Evolutionary conservation across 805 yeast genomes (phyloP), one percentile per base, ranked within the genome.

Genomic region (Ogataea nitratoaversa): DNA sequence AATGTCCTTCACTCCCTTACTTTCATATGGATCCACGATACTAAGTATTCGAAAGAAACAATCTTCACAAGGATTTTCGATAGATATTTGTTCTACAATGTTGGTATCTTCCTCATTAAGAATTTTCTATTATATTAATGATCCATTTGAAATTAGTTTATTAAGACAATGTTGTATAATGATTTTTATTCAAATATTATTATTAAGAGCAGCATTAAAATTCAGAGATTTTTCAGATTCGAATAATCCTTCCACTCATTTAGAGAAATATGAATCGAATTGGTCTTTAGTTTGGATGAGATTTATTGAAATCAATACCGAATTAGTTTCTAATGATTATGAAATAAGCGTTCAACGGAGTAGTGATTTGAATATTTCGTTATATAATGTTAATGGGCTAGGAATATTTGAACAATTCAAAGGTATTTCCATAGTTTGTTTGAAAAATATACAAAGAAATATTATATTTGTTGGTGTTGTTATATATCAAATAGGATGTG

Each of bases 21-120:
- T 90, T 45, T 85, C 96, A 6, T 89, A 90, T 56, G 95, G 95
- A 2, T 76, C 93, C 13, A 88, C 96, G 1, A 75, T 89, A 27
- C 67, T 77, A 34, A 71, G 84, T 47, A 88, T 89, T 12, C 72
- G 78, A 52, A 67, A 71, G 34, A 72, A 76, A 25, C 67, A 79
- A 56, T 73, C 89, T 0, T 75, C 91, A 1, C 68, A 76, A 18
- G 97, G 96, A 18, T 88, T 89, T 56, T 84, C 95, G 5, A 68
- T 88, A n/a, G 97, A 90, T 62, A 85, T 90, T 9, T 90, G 96
- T 63, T 90, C 88, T 6, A 86, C 95, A 6, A 88, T 90, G 95
- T 59, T 89, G 46, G 70, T 87, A 47, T 82, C 95, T 1, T 75
- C 88, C 31, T 75, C 79, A 5, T 63, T 88, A 34, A 70, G 95